Base-by-base conservation (phyloP, 768 basidiomycete species). In the Amanita pseudoporphyria region DNA sequence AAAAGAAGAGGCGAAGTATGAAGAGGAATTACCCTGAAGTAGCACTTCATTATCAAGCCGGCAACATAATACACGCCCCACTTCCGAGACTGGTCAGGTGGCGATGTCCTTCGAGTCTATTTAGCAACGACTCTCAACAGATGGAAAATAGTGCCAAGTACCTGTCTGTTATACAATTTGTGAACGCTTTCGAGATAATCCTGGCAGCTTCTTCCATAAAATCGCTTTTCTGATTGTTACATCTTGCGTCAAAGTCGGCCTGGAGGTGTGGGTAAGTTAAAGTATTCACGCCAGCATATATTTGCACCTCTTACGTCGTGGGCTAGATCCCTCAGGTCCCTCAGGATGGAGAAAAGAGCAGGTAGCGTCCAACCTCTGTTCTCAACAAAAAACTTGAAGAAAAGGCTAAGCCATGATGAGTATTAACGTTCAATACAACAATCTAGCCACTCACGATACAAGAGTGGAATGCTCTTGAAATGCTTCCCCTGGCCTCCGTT, bases 41-140 rank as follows among this genome's bases (percentile, higher is more conserved):
- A 98, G 42, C 82, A 87, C 64, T 98, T 98, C 64, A 99, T 69
- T 49, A 93, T 83, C 44, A 95, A 71, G 13, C 85, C 87, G 0
- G 94, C 93, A 12, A 96, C 79, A 58, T 92, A 89, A 67, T 98
- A 98, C 1, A 93, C 77, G 1, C 92, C 83, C 91, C 92, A 87
- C 69, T 88, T 88, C 58, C 91, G 71, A 33, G 86, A 84, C 64
- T 87, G 76, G 24, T 79, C 72, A 43, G 80, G 66, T 14, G 82
- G 78, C n/a, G 85, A 85, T 32, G 71, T 77, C 54, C 87, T 84
- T 38, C 6, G 39, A 36, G 3, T 30, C 28, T 13, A 12, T 9
- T 14, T 18, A 21, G 30, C 45, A 40, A 41, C 14, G 45, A 43
- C 24, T 33, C 10, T 16, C 14, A 21, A 14, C 5, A 10, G 33